A percentile compares a stretch with the other conserved stretches of the same genome.
These are phyloP conservation scores for Ogataea thermomethanolica DNA, from an alignment of 805 yeast genomes.

Conservation along the genomic window DNA sequence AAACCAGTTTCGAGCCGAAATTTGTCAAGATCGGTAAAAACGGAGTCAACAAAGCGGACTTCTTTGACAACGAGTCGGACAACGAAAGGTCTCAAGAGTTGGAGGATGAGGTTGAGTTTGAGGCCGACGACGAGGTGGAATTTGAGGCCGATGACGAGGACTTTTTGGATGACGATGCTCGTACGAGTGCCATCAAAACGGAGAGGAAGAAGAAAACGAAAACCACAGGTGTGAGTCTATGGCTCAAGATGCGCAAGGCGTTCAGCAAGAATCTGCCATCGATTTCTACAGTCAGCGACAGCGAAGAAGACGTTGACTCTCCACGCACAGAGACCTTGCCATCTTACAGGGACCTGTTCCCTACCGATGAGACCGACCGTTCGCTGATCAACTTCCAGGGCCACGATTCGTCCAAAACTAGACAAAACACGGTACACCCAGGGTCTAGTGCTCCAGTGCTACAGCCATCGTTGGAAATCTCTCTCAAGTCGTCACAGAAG, in stretches of 20 bases:
- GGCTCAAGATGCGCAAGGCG: slow-evolving; percentile 33
- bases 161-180: slow-evolving; percentile 7
- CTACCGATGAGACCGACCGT: slow-evolving; percentile 38
- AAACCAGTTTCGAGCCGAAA: slow-evolving; percentile 19
- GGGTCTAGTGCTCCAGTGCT: neutral
- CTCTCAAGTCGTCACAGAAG: slow-evolving; percentile 35
- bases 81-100: slow-evolving; percentile 3
- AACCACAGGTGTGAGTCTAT: slow-evolving; percentile 26
- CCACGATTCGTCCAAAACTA: slow-evolving; percentile 13
- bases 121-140: slow-evolving; percentile 20
- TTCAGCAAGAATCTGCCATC: slow-evolving; percentile 15
- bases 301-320: slow-evolving; percentile 11
- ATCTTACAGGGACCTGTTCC: slow-evolving; percentile 72
- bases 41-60: slow-evolving; percentile 18
- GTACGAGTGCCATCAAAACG: neutral
- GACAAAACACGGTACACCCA: no score
- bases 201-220: slow-evolving; percentile 5
- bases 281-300: slow-evolving; percentile 11
- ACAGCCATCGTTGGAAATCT: slow-evolving; percentile 15
- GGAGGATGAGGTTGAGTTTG: slow-evolving; percentile 15
- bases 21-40: slow-evolving; percentile 19
- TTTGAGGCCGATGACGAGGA: slow-evolving; percentile 25
- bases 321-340: slow-evolving; percentile 52
- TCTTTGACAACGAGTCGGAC: slow-evolving; percentile 14
- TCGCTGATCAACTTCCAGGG: slow-evolving; percentile 30